phyloP scores from a whole-genome alignment of 257 asterid species.

The Pogostemon cablin region DNA sequence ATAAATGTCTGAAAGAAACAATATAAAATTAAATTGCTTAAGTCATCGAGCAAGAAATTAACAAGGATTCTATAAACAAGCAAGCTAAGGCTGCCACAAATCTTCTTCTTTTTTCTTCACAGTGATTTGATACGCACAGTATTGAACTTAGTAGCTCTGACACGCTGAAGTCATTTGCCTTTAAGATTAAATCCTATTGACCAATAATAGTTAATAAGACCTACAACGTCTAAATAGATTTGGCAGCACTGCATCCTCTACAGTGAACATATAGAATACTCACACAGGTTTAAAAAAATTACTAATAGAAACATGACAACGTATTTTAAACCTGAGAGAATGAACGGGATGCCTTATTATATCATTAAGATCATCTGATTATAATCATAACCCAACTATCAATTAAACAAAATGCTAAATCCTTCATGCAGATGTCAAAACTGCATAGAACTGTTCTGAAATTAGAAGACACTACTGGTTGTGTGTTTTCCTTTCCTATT shows the following conservation, averaged over 20 bases:
- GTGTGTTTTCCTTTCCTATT: not conserved
- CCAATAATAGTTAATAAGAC: not conserved
- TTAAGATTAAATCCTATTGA: not conserved
- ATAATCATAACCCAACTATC: too few relatives aligned
- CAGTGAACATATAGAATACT: too few relatives aligned
- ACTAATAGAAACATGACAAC: not conserved
- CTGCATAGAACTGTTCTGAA: not conserved
- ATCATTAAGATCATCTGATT: too few relatives aligned
- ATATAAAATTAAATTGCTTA: conserved; percentile 31
- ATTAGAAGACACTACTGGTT: not conserved
- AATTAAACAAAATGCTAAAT: too few relatives aligned
- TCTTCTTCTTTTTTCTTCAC: conserved; percentile 5
- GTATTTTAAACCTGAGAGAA: not conserved
- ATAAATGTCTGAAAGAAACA: conserved; percentile 60
- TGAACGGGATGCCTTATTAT: too few relatives aligned
- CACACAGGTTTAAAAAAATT: too few relatives aligned
- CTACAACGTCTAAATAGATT: not conserved
- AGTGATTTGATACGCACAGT: not conserved
- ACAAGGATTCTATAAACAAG: conserved; percentile 22
- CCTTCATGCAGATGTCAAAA: too few relatives aligned
- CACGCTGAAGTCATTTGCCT: not conserved
- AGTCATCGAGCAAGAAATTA: conserved; percentile 25
- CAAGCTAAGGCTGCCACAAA: conserved; percentile 3
- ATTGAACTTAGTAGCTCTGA: not conserved
- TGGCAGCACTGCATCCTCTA: too few relatives aligned